phyloP scores from a whole-genome alignment of 2,329 filamentous ascomycete species.

The Domatiomyces catenatus region DNA sequence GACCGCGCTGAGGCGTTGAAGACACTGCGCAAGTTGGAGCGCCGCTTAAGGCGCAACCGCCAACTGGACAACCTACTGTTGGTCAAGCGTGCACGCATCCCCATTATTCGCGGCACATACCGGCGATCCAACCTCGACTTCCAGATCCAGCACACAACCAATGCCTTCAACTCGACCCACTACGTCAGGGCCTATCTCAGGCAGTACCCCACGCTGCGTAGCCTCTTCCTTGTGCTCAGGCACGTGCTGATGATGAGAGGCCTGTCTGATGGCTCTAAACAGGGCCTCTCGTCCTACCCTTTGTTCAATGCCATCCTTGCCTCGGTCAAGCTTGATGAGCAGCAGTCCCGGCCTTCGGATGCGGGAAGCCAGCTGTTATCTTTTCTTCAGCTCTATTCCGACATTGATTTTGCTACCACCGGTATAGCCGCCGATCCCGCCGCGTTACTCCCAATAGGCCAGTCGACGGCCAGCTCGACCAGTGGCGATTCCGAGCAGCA shows the following conservation, averaged over 20 bases:
- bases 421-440: conserved; percentile 38
- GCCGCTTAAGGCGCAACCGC: background rate
- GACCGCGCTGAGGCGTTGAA: background rate
- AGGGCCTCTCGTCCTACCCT: conserved; percentile 40
- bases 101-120: conserved; percentile 28
- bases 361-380: conserved; percentile 31
- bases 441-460: conserved; percentile 27
- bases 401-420: conserved; percentile 29
- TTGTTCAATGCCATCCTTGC: conserved; percentile 44
- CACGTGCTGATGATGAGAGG: conserved; percentile 35
- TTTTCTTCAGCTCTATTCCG: conserved; percentile 36
- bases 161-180: conserved; percentile 26
- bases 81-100: conserved; percentile 17
- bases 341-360: conserved; percentile 18
- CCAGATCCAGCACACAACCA: conserved; percentile 35
- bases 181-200: conserved; percentile 33
- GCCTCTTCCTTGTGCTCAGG: conserved; percentile 37
- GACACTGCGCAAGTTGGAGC: background rate
- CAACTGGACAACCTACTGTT: conserved; percentile 1
- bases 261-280: conserved; percentile 32
- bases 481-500: conserved; percentile 5
- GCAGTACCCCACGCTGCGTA: conserved; percentile 34
- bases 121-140: conserved; percentile 33
- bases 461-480: conserved; percentile 5
- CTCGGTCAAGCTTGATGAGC: conserved; percentile 32